Evolutionary conservation across 768 basidiomycete genomes (phyloP).

Genomic region (Tulasnella sp.): DNA sequence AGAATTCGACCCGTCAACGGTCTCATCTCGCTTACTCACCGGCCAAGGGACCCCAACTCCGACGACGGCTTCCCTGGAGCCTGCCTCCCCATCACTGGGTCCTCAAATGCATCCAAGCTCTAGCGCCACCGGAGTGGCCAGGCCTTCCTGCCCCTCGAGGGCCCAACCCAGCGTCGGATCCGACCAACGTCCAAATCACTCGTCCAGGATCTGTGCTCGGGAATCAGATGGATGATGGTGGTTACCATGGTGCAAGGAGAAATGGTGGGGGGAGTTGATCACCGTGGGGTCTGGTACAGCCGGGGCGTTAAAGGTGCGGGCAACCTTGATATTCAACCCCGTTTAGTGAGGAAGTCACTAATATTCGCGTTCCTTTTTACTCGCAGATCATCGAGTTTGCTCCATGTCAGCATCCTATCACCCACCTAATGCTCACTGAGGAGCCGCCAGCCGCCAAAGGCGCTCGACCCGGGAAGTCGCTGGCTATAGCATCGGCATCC

Average conservation of each 20-base stretch:
- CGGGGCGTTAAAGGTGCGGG: slow-evolving; percentile 73
- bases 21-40: slow-evolving; percentile 50
- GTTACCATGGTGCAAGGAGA: slow-evolving; percentile 93
- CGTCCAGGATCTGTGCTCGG: slow-evolving; percentile 60
- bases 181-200: slow-evolving; percentile 40
- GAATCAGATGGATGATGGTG: slow-evolving; percentile 94
- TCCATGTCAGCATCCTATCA: slow-evolving; percentile 65
- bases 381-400: slow-evolving; percentile 76
- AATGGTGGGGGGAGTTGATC: slow-evolving; percentile 91
- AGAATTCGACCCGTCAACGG: slow-evolving; percentile 70
- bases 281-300: slow-evolving; percentile 74
- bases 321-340: background rate
- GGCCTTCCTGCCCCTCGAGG: slow-evolving; percentile 47
- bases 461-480: slow-evolving; percentile 47
- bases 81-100: slow-evolving; percentile 57
- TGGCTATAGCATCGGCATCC: slow-evolving; percentile 77
- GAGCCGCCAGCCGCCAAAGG: slow-evolving; percentile 42
- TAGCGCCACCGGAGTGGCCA: background rate
- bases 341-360: background rate
- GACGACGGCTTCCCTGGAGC: slow-evolving; percentile 43
- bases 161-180: slow-evolving; percentile 39
- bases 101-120: slow-evolving; percentile 2
- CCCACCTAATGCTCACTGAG: slow-evolving; percentile 63
- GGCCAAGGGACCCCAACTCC: slow-evolving; percentile 32
- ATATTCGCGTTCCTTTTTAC: background rate